phyloP scores from a whole-genome alignment of 108 stramenopile species.

The Skeletonema marinoi region DNA sequence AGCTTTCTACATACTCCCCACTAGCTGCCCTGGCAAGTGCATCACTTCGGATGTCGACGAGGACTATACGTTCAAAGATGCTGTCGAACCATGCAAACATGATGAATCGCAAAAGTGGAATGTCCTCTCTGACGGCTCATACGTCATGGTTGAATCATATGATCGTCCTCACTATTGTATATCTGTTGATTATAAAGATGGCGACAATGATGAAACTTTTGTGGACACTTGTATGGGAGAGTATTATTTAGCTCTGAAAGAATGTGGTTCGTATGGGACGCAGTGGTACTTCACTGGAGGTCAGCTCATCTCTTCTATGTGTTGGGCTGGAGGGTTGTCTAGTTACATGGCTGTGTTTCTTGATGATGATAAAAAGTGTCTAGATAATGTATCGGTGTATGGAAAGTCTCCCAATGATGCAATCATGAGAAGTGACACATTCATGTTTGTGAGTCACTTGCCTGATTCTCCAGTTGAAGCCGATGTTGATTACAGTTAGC shows the following conservation, averaged over 20 bases:
- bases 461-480: slow-evolving; percentile 22
- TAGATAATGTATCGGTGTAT: slow-evolving; percentile 15
- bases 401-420: slow-evolving; percentile 15
- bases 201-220: slow-evolving; percentile 23
- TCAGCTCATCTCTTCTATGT: slow-evolving; percentile 31
- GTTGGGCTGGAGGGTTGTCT: slow-evolving; percentile 43
- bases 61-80: slow-evolving; percentile 17
- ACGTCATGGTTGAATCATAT: slow-evolving; percentile 40
- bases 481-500: not conserved
- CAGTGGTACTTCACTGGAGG: slow-evolving; percentile 52
- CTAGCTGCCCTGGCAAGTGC: slow-evolving; percentile 34
- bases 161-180: slow-evolving; percentile 29
- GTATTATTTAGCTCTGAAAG: slow-evolving; percentile 25
- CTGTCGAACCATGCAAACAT: slow-evolving; percentile 13
- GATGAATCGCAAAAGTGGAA: slow-evolving; percentile 25
- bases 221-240: slow-evolving; percentile 29
- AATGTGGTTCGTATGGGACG: slow-evolving; percentile 29
- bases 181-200: slow-evolving; percentile 31
- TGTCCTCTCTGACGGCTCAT: slow-evolving; percentile 41
- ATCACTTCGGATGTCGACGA: slow-evolving; percentile 22
- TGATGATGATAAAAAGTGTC: slow-evolving; percentile 12
- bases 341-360: slow-evolving; percentile 26
- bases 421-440: slow-evolving; percentile 34
- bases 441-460: slow-evolving; percentile 47
- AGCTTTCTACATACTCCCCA: slow-evolving; percentile 33